A percentile compares a stretch with the other conserved stretches of the same genome.
These are phyloP conservation scores for Craterostigma plantagineum DNA, from an alignment of 257 asterid genomes.

Conservation along the genomic window DNA sequence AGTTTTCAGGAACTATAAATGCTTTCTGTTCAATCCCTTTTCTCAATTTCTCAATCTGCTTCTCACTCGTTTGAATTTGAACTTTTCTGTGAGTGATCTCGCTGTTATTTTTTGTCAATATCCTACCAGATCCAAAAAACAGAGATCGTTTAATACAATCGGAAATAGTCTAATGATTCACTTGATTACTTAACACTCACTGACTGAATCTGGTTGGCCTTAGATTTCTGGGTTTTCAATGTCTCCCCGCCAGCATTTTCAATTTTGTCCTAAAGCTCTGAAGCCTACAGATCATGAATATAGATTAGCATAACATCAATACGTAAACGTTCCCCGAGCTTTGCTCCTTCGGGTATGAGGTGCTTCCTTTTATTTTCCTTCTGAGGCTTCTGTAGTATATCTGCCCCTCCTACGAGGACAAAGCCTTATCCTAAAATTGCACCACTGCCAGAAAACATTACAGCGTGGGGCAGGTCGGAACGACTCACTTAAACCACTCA, in stretches of 20 bases:
- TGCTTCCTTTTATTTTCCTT: too few relatives aligned
- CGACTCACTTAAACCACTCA: too few relatives aligned
- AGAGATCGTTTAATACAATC: constrained; percentile 5
- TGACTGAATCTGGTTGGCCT: constrained; percentile 50
- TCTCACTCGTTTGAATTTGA: constrained; percentile 67
- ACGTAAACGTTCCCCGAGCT: too few relatives aligned
- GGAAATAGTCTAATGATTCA: not conserved
- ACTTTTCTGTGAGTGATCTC: constrained; percentile 80
- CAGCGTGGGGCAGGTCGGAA: too few relatives aligned
- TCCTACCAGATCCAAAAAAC: constrained; percentile 25
- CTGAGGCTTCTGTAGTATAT: too few relatives aligned
- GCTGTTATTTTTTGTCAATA: constrained; percentile 50
- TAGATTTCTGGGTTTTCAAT: constrained; percentile 54
- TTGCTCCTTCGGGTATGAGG: too few relatives aligned
- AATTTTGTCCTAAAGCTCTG: constrained; percentile 67
- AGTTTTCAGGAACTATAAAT: constrained; percentile 61
- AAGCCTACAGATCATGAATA: constrained; percentile 30
- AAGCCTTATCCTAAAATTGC: too few relatives aligned
- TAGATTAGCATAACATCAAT: too few relatives aligned
- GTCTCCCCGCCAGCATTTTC: constrained; percentile 97
- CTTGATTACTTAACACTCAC: constrained; percentile 29
- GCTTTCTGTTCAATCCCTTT: constrained; percentile 83
- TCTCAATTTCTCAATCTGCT: constrained; percentile 45
- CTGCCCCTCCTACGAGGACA: too few relatives aligned
- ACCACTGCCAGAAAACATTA: too few relatives aligned